Base-by-base conservation (phyloP, 768 basidiomycete genomes). In the Coprinopsis strossmayeri region DNA sequence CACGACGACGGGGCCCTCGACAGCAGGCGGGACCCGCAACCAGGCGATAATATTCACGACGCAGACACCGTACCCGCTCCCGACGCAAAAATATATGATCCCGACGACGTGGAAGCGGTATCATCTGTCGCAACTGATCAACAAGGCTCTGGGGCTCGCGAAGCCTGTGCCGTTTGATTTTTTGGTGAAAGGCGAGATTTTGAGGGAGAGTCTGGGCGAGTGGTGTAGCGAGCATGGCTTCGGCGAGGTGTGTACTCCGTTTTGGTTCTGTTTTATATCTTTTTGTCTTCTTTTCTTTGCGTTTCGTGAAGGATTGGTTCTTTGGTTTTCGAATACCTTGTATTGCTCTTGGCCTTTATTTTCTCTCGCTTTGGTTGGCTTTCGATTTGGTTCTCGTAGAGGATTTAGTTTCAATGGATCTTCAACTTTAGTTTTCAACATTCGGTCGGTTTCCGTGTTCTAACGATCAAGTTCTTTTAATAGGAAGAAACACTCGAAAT, bases 41-140 rank as follows among this genome's bases (percentile, higher is more conserved):
- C 74, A 78, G 43, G 79, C 86, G 0, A 81, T 82, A 28, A 63
- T 91, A 2, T 84, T 90, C 58, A 84, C 81, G 15, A 91, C 90
- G 0, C 74, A 82, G 46, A 80, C 84, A 0, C 68, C 69, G 1
- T 90, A 92, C 63, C 73, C 79, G 10, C 77, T 95, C 11, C 92
- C 87, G 0, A 74, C 82, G 1, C 89, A 93, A 63, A 91, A 91
- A 60, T 97, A 91, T 62, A 83, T 96, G 81, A 84, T 98, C 13
- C 95, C 96, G 1, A 73, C 82, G 1, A 69, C 78, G 64, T 98
- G 93, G 93, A 80, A 77, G 49, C 82, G 95, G n/a, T 98, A 88
- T 64, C 95, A 97, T 58, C 84, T 99, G 26, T 97, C 94, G 1
- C 92, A 97, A 52, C 84, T 98, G 35, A 82, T 99, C 50, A 99